These are phyloP conservation scores for Bothriochloa decipiens DNA, from an alignment of 176 grass and related monocot species.

Conservation along the genomic window DNA sequence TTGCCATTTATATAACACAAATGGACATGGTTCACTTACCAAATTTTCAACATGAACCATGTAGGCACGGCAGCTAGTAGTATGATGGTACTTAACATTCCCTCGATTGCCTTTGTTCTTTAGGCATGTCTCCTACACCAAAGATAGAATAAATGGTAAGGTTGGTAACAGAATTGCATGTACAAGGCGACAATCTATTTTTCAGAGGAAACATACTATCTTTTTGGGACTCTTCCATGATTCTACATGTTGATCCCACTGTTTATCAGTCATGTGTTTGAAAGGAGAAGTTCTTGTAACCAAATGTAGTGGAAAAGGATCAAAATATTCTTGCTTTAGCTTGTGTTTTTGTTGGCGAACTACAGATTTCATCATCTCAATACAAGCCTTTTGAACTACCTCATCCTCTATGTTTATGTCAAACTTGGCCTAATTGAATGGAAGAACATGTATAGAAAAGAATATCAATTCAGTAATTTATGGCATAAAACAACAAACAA, in stretches of 20 bases:
- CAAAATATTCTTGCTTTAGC: neutral
- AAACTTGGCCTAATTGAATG: neutral
- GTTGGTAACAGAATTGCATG: fast-evolving
- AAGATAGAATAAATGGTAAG: neutral
- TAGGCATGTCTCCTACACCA: neutral
- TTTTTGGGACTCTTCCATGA: neutral
- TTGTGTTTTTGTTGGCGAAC: neutral
- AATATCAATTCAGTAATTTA: too few relatives aligned
- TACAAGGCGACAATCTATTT: neutral
- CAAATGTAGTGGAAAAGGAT: neutral
- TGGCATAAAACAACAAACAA: too few relatives aligned
- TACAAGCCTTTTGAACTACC: neutral
- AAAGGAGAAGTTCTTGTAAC: neutral
- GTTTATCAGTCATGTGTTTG: neutral
- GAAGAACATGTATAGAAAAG: neutral
- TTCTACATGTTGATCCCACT: neutral
- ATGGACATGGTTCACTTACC: neutral
- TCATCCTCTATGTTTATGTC: neutral
- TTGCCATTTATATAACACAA: too few relatives aligned
- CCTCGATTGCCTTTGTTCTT: neutral
- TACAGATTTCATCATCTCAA: neutral
- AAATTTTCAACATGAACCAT: neutral
- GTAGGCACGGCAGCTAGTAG: neutral
- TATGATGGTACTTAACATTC: neutral
- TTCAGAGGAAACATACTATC: neutral